A percentile compares a stretch with the other conserved stretches of the same genome.
These are phyloP conservation scores for Allomyces macrogynus DNA, from an alignment of 192 early-diverging fungal species.

Conservation along the genomic window DNA sequence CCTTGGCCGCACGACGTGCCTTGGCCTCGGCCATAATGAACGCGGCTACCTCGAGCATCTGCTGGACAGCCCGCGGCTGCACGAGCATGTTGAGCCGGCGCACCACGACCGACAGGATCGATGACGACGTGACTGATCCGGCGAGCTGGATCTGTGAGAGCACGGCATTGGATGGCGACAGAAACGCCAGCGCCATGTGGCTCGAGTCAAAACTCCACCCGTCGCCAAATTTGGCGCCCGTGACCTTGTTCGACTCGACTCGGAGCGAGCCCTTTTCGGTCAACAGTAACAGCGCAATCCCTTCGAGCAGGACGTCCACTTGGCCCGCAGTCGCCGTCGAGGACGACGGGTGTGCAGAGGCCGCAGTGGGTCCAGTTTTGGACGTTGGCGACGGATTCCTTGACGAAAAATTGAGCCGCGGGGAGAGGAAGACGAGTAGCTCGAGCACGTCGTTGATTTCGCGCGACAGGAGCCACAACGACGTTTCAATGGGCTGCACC, in stretches of 20 bases:
- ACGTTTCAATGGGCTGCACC: neutral
- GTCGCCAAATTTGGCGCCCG: neutral
- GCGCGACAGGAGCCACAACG: neutral
- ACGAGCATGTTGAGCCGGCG: slow-evolving; percentile 17
- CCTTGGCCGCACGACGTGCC: slow-evolving; percentile 19
- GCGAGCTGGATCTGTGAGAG: neutral
- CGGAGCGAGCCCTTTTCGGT: neutral
- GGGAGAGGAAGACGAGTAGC: neutral
- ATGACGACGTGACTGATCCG: neutral
- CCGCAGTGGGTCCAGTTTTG: no score
- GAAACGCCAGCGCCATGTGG: neutral
- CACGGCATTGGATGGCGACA: neutral
- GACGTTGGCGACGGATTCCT: no score
- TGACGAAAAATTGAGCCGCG: neutral
- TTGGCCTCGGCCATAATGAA: slow-evolving; percentile 46
- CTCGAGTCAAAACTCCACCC: neutral
- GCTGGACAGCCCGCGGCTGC: slow-evolving; percentile 46
- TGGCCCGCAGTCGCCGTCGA: no score
- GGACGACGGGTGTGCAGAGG: no score
- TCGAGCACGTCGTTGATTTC: neutral
- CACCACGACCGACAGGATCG: neutral
- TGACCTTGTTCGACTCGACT: neutral
- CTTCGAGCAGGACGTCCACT: neutral
- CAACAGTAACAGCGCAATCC: neutral
- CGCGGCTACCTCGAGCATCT: slow-evolving; percentile 35